Base-by-base conservation (phyloP, 2,329 filamentous ascomycete species). In the Fonsecaea pedrosoi region DNA sequence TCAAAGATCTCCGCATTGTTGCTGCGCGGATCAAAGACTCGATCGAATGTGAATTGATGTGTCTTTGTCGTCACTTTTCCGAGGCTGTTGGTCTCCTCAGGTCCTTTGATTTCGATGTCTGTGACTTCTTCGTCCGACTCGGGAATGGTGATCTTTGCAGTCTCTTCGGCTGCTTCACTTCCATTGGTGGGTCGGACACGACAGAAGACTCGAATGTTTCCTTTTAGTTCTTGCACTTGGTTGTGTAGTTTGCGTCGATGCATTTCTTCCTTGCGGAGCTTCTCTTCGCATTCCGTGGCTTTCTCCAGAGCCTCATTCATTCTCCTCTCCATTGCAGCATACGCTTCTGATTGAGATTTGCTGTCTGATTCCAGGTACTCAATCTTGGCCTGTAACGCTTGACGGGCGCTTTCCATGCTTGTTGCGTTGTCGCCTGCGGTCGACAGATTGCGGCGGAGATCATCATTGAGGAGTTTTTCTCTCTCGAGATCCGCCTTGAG, bases 181-280 rank as follows among this genome's bases (percentile, higher is more conserved):
- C 82, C 83, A 25, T 91, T 82, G 0, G 90, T 82, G 0, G 95
- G 95, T 48, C 96, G 90, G 34, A 98, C 94, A 76, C 95, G 89
- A 76, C 94, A 98, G 87, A 99, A 99, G 71, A 99, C 95, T 21
- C 95, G 90, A 74, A 99, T 99, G 76, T 99, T 99, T 74, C 95
- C 95, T 78, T 97, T 97, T 67, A 99, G 86, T 76, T 99, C 95
- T 77, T 99, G 93, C 55, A 99, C 94, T 77, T 96, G 95, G 79
- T 98, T 98, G 82, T 98, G 97, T 0, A 99, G 85, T 73, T 96
- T 94, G 25, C 95, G 87, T 13, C 95, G 88, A 59, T 97, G 83
- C 0, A 92, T 95, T 79, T 99, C 95, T 76, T 98, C 95, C 74
- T 90, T 92, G 69, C 95, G 90, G 34, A 99, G 83, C 75, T 95